Conservation (phyloP, 2,329 filamentous ascomycete genomes). For the Chrysosphaeria jannelii region DNA sequence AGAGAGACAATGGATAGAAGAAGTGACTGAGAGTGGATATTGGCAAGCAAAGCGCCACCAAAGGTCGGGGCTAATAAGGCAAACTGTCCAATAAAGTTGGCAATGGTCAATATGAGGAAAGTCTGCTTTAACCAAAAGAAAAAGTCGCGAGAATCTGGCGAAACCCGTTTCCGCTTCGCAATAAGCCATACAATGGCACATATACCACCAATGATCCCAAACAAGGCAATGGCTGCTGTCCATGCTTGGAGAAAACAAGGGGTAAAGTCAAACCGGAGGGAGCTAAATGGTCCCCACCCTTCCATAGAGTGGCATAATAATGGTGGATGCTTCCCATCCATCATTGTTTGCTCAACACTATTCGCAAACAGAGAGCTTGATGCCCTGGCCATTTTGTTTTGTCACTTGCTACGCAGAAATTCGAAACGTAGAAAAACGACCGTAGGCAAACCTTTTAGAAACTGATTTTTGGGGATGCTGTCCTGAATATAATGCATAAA, state of each 20-base stretch:
- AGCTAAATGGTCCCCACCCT: conserved; percentile 86
- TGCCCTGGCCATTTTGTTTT: no score
- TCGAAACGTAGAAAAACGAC: no score
- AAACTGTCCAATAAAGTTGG: conserved; percentile 40
- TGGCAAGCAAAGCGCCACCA: conserved; percentile 38
- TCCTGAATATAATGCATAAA: no score
- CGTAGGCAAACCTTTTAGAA: no score
- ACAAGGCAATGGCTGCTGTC: conserved; percentile 47
- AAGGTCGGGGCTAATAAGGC: conserved; percentile 44
- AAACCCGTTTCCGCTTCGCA: conserved; percentile 31
- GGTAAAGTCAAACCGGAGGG: conserved; percentile 71
- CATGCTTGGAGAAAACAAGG: conserved; percentile 91
- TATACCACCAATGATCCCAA: conserved; percentile 49
- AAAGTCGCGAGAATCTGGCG: no score
- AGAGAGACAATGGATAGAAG: conserved; percentile 41
- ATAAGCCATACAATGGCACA: conserved; percentile 56
- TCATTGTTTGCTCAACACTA: no score
- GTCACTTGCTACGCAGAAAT: no score
- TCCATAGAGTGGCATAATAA: conserved; percentile 72
- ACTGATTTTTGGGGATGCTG: no score
- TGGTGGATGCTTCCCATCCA: no score
- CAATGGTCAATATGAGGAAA: conserved; percentile 36
- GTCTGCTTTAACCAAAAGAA: conserved; percentile 81
- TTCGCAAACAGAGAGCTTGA: no score
- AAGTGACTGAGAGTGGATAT: conserved; percentile 69